Base-by-base conservation (phyloP, 2,329 filamentous ascomycete species). In the Fusarium lyarnte region DNA sequence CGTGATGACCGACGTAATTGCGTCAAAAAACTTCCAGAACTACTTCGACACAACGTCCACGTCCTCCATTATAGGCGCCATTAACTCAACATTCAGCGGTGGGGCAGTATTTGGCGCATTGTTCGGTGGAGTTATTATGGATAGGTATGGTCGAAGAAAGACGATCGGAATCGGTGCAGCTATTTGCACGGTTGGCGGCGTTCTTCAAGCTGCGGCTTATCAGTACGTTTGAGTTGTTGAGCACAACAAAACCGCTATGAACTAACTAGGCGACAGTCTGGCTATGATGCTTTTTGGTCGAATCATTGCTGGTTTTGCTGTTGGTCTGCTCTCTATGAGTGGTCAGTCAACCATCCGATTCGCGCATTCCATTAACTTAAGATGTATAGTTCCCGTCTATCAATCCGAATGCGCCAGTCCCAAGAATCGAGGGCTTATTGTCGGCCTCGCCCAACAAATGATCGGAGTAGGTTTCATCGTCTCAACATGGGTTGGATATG, bases 381-480 rank as follows among this genome's bases (percentile, higher is more conserved):
- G 59, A 49, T 31, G 29, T 31, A 19, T 25, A 66, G 70, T 77
- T 23, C 76, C 76, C 21, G 68, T 78, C 19, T 78, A 76, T 47
- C 74, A 77, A 41, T 75, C 73, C 13, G 76, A 78, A 31, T 75
- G 72, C 8, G 74, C 76, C 25, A 73, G 58, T 13, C 75, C 76
- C 36, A 70, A 72, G 45, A 75, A 69, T 31, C 65, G 76, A 29
- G 76, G 76, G 42, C 76, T 87, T 36, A 86, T 88, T n/a, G 86
- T 88, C 33, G 86, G 85, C n/a, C 78, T 88, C 11, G 84, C 85
- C 2, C 86, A 87, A 66, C 85, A 87, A 66, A 87, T 87, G 85
- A 87, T 87, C 31, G 84, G 85, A 5, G 81, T 87, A 14, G 86
- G 86, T n/a, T 87, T 87, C 73, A 87, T 87, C 49, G 81, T 88